Evolutionary conservation across 78 protist species (phyloP).

Genomic region (Monosiga brevicollis): DNA sequence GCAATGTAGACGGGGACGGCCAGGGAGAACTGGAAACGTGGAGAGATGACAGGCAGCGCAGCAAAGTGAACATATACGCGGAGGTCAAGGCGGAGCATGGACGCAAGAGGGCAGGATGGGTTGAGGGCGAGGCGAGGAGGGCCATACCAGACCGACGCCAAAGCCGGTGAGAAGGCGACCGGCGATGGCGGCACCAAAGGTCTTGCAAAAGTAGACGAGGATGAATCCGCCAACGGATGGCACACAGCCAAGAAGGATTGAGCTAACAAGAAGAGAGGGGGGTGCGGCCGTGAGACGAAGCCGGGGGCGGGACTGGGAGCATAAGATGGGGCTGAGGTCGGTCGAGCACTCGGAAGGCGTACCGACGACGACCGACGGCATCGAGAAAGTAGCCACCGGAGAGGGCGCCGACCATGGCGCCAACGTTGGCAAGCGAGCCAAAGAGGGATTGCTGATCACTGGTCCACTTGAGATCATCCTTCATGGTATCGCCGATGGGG

Average conservation of each 20-base stretch:
- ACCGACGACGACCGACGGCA: background rate
- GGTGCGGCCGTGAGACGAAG: background rate
- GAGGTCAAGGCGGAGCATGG: too few relatives aligned
- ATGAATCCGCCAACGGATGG: background rate
- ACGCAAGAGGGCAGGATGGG: too few relatives aligned
- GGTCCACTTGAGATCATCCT: too few relatives aligned
- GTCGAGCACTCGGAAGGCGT: background rate
- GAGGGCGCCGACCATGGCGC: slow-evolving; percentile 6
- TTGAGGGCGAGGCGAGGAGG: too few relatives aligned
- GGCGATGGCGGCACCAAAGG: background rate
- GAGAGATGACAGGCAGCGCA: background rate
- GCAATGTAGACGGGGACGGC: background rate
- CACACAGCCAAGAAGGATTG: background rate
- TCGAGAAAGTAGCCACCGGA: background rate
- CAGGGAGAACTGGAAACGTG: background rate
- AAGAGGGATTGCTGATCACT: background rate
- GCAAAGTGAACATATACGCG: background rate
- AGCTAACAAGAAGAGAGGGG: background rate
- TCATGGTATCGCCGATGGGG: too few relatives aligned
- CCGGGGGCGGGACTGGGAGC: background rate
- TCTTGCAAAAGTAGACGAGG: background rate
- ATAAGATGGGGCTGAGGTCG: background rate
- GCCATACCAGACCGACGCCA: background rate
- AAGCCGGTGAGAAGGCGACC: background rate
- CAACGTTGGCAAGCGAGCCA: background rate